phyloP scores from a whole-genome alignment of 108 stramenopile genomes.

The Skeletonema grethae region DNA sequence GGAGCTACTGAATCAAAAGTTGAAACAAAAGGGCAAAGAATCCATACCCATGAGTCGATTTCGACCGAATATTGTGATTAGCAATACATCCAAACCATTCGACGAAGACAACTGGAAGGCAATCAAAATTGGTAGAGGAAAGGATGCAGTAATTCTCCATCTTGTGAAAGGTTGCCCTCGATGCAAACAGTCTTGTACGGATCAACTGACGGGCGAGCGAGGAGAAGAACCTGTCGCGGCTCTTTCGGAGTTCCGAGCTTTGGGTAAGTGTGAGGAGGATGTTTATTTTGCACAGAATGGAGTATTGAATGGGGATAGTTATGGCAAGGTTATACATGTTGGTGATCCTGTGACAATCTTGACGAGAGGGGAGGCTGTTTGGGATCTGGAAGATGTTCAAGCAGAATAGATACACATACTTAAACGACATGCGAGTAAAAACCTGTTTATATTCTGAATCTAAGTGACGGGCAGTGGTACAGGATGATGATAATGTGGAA shows the following conservation, averaged over 20 bases:
- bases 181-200: slow-evolving; percentile 87
- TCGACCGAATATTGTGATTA: slow-evolving; percentile 83
- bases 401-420: slow-evolving; percentile 14
- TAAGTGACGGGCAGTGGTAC: no score
- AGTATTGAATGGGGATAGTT: slow-evolving; percentile 37
- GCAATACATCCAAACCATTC: slow-evolving; percentile 62
- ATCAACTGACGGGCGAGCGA: slow-evolving; percentile 75
- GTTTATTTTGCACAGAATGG: slow-evolving; percentile 90
- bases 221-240: slow-evolving; percentile 69
- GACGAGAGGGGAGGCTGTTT: slow-evolving; percentile 48
- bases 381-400: slow-evolving; percentile 41
- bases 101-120: slow-evolving; percentile 89
- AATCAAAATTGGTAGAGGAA: slow-evolving; percentile 64
- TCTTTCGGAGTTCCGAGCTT: slow-evolving; percentile 69
- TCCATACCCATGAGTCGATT: slow-evolving; percentile 77
- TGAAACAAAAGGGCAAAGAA: slow-evolving; percentile 55
- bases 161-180: slow-evolving; percentile 85
- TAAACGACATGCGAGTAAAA: no score
- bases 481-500: no score
- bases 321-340: slow-evolving; percentile 23
- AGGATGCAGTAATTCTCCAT: slow-evolving; percentile 55
- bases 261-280: slow-evolving; percentile 46
- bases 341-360: slow-evolving; percentile 54
- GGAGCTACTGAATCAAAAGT: slow-evolving; percentile 66
- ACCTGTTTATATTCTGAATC: no score